Base-by-base conservation (phyloP, 306 rosid genomes). In the Begonia masoniana region DNA sequence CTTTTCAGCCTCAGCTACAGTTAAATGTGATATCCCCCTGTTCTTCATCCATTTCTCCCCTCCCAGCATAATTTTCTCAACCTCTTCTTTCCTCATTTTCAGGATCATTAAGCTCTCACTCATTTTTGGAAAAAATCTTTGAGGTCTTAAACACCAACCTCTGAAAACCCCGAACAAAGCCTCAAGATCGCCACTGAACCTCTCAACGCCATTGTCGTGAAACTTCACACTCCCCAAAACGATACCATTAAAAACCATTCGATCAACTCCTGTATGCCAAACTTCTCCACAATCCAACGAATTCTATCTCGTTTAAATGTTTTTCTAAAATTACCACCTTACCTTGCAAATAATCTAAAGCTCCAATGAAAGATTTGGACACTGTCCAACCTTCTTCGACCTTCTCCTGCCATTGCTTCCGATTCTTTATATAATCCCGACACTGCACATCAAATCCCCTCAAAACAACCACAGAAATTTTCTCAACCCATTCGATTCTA, bases 111-210 rank as follows among this genome's bases (percentile, higher is more conserved):
- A 65, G 46, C 97, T 88, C 58, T 91, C 92, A 41, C 72, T 76
- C 63, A 54, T 52, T 73, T 76, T 78, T 5, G 92, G 97, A 55
- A 91, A 85, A 64, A 91, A 85, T 23, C 96, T 82, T 70, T 81
- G 84, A 4, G 96, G 94, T 64, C 97, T 83, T 63, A 85, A 64
- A 72, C 97, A 83, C 94, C 94, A 91, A 43, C 78, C 57, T 43
- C 79, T 62, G 58, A 85, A 91, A 62, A 87, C 78, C 66, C 92
- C 96, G 72, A 78, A 91, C 67, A 86, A 69, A 65, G 78, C 86
- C 62, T 75, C 78, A 49, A 91, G 57, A 68, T 91, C 94, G 56
- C 63, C 57, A 17, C 71, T 70, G 56, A 91, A 79, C 68, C 88
- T 81, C 76, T 75, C 78, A 46, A 77, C 82, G 43, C 96, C 97